Evolutionary conservation across 305 asterid species (phyloP).

Genomic region (Plantago coronopus): DNA sequence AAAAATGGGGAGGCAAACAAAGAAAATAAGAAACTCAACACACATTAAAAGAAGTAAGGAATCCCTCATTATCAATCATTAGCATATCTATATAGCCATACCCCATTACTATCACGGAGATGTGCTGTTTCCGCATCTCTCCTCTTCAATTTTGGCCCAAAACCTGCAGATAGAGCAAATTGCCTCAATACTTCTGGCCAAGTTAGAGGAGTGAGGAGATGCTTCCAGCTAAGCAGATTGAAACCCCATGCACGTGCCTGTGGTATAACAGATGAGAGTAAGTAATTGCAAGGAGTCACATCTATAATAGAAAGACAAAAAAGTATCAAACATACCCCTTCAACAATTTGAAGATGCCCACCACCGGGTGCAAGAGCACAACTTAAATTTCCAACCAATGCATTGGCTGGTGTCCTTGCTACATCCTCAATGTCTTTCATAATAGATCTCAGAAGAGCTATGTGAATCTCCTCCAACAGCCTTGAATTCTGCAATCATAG

Average conservation of each 20-base stretch:
- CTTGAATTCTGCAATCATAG: conserved; percentile 62
- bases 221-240: conserved; percentile 81
- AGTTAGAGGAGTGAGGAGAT: conserved; percentile 68
- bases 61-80: conserved; percentile 11
- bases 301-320: conserved; percentile 9
- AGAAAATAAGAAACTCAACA: no score
- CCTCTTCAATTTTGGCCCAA: conserved; percentile 81
- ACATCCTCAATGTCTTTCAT: conserved; percentile 84
- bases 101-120: conserved; percentile 65
- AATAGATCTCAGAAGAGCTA: conserved; percentile 65
- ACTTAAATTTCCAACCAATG: conserved; percentile 46
- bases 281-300: conserved; percentile 20
- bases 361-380: conserved; percentile 53
- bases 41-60: no score
- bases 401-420: conserved; percentile 57
- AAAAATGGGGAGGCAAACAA: no score
- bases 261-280: conserved; percentile 22
- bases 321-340: conserved; percentile 56
- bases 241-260: conserved; percentile 98
- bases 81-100: conserved; percentile 28
- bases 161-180: conserved; percentile 86
- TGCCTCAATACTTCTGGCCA: conserved; percentile 98
- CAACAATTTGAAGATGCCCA: conserved; percentile 77
- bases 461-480: conserved; percentile 78
- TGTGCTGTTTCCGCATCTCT: conserved; percentile 30